Evolutionary conservation across 495 filamentous ascomycete species (phyloP).

Genomic region (Peziza echinospora): DNA sequence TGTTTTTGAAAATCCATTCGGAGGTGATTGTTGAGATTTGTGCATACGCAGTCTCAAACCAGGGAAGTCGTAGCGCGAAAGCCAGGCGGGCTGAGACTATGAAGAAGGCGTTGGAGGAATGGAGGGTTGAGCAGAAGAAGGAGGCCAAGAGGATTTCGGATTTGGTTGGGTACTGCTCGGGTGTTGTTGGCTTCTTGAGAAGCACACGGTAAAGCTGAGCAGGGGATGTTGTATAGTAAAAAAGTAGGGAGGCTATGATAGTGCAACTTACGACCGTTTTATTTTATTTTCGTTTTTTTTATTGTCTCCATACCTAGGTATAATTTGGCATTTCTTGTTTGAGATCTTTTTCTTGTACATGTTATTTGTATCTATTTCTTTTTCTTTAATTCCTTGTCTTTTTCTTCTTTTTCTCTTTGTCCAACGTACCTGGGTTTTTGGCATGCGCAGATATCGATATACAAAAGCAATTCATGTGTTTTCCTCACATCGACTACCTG

Average conservation of each 20-base stretch:
- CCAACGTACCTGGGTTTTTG: no score
- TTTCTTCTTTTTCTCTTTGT: no score
- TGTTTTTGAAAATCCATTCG: constrained; percentile 41
- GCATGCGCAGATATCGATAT: no score
- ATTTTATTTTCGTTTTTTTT: neutral
- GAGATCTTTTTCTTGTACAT: no score
- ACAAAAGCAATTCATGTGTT: no score
- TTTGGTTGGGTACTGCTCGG: constrained; percentile 66
- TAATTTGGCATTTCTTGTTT: no score
- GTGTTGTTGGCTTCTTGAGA: constrained; percentile 72
- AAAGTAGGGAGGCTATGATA: no score
- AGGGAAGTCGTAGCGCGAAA: neutral
- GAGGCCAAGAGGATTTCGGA: constrained; percentile 50
- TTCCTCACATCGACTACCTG: no score
- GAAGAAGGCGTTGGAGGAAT: constrained; percentile 25
- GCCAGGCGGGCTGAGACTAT: neutral
- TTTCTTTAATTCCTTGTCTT: no score
- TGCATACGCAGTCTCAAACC: constrained; percentile 15
- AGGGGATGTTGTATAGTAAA: no score
- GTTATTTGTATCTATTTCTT: no score
- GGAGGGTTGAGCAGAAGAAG: constrained; percentile 42
- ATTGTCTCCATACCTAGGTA: no score
- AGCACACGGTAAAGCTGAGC: constrained; percentile 31
- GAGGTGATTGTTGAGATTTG: constrained; percentile 27
- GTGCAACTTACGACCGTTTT: neutral